Evolutionary conservation across 441 rosid genomes (phyloP).

Genomic region (Bruguiera hainesii): DNA sequence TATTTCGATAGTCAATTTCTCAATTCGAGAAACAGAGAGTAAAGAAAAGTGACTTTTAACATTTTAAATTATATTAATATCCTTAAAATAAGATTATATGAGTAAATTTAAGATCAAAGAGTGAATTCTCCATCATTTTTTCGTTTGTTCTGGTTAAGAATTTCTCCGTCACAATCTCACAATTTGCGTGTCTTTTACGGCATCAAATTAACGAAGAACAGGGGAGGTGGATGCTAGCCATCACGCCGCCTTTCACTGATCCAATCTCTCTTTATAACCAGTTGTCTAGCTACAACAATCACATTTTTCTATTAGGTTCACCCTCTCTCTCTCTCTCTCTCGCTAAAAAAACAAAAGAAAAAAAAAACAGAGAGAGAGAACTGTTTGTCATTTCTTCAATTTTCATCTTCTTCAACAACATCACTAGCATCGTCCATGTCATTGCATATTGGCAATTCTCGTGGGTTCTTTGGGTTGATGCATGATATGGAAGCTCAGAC

Average conservation of each 20-base stretch:
- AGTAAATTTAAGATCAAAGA: not conserved
- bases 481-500: slow-evolving; percentile 22
- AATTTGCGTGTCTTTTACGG: slow-evolving; percentile 44
- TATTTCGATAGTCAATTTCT: too few species aligned
- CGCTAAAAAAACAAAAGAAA: too few species aligned
- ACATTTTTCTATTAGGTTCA: not conserved
- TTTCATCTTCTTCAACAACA: slow-evolving; percentile 20
- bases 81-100: too few species aligned
- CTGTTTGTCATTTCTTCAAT: slow-evolving; percentile 19
- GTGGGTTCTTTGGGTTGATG: slow-evolving; percentile 31
- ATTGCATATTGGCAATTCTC: slow-evolving; percentile 11
- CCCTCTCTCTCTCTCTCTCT: not conserved
- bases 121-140: not conserved
- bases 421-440: slow-evolving; percentile 21
- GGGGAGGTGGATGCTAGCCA: slow-evolving; percentile 1
- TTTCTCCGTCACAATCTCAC: not conserved
- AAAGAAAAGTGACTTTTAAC: too few species aligned
- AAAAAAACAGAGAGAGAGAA: slow-evolving; percentile 21
- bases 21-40: too few species aligned
- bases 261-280: not conserved
- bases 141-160: not conserved
- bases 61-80: too few species aligned
- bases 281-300: not conserved
- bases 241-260: slow-evolving; percentile 28
- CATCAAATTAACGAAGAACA: slow-evolving; percentile 14